Evolutionary conservation across 306 rosid genomes (phyloP), one percentile per base, ranked within the genome.

Genomic region (Rosa lucieae): DNA sequence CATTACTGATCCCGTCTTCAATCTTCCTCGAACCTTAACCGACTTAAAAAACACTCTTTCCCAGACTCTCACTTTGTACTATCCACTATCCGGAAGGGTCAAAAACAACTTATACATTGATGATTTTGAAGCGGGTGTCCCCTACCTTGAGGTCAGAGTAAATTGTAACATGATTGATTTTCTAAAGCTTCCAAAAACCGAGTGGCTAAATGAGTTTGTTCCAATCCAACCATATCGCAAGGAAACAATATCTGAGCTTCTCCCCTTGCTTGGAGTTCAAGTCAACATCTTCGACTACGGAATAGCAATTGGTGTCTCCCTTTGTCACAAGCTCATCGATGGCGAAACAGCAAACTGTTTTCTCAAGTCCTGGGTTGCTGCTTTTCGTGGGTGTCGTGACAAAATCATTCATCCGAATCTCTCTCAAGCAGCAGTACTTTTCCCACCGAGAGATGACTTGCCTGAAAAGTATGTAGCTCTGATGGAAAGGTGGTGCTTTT

Each of bases 241-340:
- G 4, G 87, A 83, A 14, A 69, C 75, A 4, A 29, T 42, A 1
- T 23, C 73, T 3, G 21, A 81, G 49, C 39, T 17, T 10, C 62
- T 75, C 46, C 84, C 88, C n/a, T 80, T 51, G n/a, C 32, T 87
- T 5, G 80, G 81, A 26, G 61, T 87, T 14, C 91, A 89, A 63
- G 82, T 82, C 32, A 89, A 62, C 81, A 20, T 51, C 0, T 89
- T 89, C 55, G 84, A 89, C 55, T 85, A 86, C 37, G 89, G 91
- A 52, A 72, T 86, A 65, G 89, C 93, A 12, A 71, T 89, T 49
- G 89, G 81, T 0, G 17, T 82, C 52, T 85, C 85, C 71, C 51
- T 77, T 15, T 87, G 79, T 9, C 91, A 87, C 77, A 87, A 77
- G 8, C 15, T 80, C 8, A 13, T 53, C 2, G 91, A 89, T 78